These are phyloP conservation scores for Acanthamoeba castellanii DNA, from an alignment of 208 protist genomes.

Conservation along the genomic window DNA sequence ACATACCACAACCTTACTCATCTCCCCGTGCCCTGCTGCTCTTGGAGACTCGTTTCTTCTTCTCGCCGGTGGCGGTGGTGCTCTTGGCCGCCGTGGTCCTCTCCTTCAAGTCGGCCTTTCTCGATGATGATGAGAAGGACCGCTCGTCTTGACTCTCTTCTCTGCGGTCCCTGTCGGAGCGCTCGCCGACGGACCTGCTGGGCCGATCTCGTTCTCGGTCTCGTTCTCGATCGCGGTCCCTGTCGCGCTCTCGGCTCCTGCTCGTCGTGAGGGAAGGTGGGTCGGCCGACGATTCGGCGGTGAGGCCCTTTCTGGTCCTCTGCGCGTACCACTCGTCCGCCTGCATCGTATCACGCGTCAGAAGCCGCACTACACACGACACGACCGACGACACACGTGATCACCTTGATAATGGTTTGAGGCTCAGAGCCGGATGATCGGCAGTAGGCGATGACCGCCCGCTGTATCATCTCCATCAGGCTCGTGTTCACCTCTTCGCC, in stretches of 20 bases:
- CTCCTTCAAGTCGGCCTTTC: not conserved
- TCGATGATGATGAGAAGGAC: not conserved
- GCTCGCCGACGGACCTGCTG: not conserved
- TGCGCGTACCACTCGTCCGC: constrained; percentile 12
- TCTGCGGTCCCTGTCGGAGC: not conserved
- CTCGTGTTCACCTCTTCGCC: not conserved
- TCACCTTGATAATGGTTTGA: not conserved
- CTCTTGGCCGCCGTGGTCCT: not conserved
- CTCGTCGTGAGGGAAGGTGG: not conserved
- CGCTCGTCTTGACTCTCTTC: not conserved
- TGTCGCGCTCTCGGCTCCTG: not conserved
- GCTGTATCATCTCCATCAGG: constrained; percentile 9
- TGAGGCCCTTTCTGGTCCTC: not conserved
- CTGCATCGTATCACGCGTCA: not conserved
- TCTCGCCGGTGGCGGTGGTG: not conserved
- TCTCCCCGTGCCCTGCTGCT: not conserved
- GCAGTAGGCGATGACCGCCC: not conserved
- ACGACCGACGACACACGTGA: not conserved
- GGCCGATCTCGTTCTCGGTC: not conserved
- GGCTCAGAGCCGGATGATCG: not conserved
- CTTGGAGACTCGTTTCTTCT: not conserved
- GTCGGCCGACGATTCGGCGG: not conserved
- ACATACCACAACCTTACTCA: too few relatives aligned
- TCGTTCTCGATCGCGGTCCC: not conserved
- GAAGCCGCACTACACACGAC: not conserved